Evolutionary conservation across 1,139 yeast genomes (phyloP), one percentile per base, ranked within the genome.

Genomic region (Candida frijolesensis): DNA sequence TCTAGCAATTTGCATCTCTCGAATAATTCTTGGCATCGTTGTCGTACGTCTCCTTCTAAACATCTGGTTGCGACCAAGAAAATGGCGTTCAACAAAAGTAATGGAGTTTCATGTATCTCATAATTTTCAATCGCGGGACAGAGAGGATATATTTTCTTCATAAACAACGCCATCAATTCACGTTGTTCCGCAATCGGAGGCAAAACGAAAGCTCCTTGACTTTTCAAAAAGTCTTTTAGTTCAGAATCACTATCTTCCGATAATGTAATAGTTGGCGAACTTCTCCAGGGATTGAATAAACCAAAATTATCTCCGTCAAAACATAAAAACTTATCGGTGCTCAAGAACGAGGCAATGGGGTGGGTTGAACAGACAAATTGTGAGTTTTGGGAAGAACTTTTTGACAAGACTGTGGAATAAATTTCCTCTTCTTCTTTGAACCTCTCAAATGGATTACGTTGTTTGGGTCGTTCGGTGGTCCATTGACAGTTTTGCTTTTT

Each of bases 311-410:
- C 69, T 1, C 70, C 71, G 29, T 66, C 65, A 38, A 65, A 58
- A 33, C 70, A 61, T 32, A 66, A 49, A 49, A 66, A 62, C 6
- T 67, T 61, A 46, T 66, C 71, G 45, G 66, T 54, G 42, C 69
- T 64, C 19, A 67, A 53, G 11, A 66, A 52, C 42, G 64, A 66
- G 1, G 71, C 67, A 37, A 66, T 51, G 7, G 70, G 70, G 47
- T 66, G 70, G 3, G 69, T 62, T 1, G 70, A 58, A 41, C 66
- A 63, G 4, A 66, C 62, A 51, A 63, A 67, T 48, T 67, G 71
- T 7, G 64, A 55, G 11, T 54, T 56, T 4, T 51, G 47, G 12
- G 54, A 27, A n/a, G 41, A 44, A 25, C 33, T 39, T 10, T 22
- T n/a, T 4, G 47, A 16, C 7, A 45, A 19, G n/a, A 49, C 48